phyloP scores from a whole-genome alignment of 2,329 filamentous ascomycete species.

The Penicillium sp. region DNA sequence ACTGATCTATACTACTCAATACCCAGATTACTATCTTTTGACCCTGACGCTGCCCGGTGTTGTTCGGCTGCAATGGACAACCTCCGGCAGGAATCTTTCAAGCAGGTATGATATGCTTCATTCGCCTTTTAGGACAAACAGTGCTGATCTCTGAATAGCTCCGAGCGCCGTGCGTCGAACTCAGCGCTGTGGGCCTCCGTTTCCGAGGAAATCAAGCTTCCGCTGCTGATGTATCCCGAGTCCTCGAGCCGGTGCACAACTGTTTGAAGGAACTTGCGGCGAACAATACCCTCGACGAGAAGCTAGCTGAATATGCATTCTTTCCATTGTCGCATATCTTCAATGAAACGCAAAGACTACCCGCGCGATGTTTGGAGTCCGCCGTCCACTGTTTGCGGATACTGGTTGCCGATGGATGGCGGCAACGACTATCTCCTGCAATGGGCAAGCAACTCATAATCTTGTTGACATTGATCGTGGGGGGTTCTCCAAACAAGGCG shows the following conservation, averaged over 20 bases:
- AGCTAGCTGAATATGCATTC: slow-evolving; percentile 90
- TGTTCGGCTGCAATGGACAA: slow-evolving; percentile 33
- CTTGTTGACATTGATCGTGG: slow-evolving; percentile 76
- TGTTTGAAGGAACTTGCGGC: slow-evolving; percentile 42
- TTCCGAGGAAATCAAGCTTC: slow-evolving; percentile 50
- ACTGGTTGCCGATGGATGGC: slow-evolving; percentile 78
- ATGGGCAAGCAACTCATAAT: slow-evolving; percentile 83
- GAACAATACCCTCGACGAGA: slow-evolving; percentile 63
- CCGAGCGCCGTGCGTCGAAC: slow-evolving; percentile 58
- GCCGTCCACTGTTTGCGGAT: slow-evolving; percentile 72
- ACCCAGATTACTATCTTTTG: background rate
- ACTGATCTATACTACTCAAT: background rate
- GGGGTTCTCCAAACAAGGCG: slow-evolving; percentile 63
- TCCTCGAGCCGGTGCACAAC: slow-evolving; percentile 47
- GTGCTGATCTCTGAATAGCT: slow-evolving; percentile 43
- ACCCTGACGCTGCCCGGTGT: background rate
- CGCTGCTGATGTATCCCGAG: slow-evolving; percentile 49
- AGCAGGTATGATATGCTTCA: slow-evolving; percentile 32
- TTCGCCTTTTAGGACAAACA: background rate
- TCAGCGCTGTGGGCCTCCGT: slow-evolving; percentile 55
- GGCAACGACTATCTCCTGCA: slow-evolving; percentile 64
- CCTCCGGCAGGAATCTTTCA: slow-evolving; percentile 43
- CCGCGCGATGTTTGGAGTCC: slow-evolving; percentile 68
- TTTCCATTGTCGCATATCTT: slow-evolving; percentile 89
- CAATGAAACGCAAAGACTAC: slow-evolving; percentile 69